These are phyloP conservation scores for Penicillium sp. DNA, from an alignment of 2,329 filamentous ascomycete genomes.

Conservation along the genomic window DNA sequence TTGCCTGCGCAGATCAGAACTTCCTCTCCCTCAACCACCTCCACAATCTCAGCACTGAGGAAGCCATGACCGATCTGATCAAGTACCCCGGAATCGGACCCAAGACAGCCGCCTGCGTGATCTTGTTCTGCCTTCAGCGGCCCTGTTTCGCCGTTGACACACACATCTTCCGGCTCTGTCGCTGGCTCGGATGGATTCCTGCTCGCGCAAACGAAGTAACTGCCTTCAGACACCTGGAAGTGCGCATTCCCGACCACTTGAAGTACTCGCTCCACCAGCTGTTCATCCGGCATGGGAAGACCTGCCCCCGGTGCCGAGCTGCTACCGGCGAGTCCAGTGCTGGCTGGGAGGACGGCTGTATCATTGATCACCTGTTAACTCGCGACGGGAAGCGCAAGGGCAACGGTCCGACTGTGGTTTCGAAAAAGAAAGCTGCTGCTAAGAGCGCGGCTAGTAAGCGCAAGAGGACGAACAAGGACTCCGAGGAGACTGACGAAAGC, in stretches of 20 bases:
- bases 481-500: conserved; percentile 5
- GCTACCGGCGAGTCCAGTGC: conserved; percentile 60
- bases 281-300: conserved; percentile 63
- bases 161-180: conserved; percentile 63
- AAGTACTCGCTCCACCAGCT: conserved; percentile 65
- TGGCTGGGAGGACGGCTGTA: conserved; percentile 64
- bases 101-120: conserved; percentile 66
- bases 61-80: conserved; percentile 58
- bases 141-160: conserved; percentile 67
- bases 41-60: conserved; percentile 55
- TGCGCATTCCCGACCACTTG: conserved; percentile 59
- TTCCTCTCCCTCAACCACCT: conserved; percentile 66
- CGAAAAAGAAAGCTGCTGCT: conserved; percentile 5
- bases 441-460: neutral
- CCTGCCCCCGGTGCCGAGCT: conserved; percentile 60
- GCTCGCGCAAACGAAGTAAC: conserved; percentile 48
- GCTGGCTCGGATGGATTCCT: conserved; percentile 64
- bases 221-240: conserved; percentile 61
- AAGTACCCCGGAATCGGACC: conserved; percentile 64
- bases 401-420: neutral
- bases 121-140: conserved; percentile 64
- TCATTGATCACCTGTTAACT: conserved; percentile 63
- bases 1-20: conserved; percentile 57
- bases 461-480: neutral
- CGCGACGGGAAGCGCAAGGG: conserved; percentile 54